Conservation (phyloP, 306 rosid species). For the Corylus avellana region DNA sequence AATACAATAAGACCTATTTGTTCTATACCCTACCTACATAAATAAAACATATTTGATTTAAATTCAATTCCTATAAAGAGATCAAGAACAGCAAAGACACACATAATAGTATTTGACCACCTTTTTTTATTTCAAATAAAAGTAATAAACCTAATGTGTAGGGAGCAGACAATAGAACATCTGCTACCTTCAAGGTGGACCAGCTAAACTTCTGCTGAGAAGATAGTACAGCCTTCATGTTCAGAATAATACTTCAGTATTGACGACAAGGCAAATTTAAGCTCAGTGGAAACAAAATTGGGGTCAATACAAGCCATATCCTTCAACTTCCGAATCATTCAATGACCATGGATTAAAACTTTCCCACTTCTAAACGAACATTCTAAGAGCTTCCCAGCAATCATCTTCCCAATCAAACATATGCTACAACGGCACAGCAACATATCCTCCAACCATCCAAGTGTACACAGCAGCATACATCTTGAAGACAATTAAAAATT, state of each 20-base stretch:
- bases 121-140: not conserved
- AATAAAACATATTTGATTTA: too few relatives aligned
- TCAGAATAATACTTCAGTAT: not conserved
- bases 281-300: not conserved
- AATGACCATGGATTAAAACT: not conserved
- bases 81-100: not conserved
- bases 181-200: constrained; percentile 6
- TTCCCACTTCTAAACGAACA: not conserved
- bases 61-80: not conserved
- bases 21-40: too few relatives aligned
- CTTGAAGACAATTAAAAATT: not conserved
- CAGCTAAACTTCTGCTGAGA: not conserved
- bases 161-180: not conserved
- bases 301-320: not conserved
- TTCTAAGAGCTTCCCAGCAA: not conserved
- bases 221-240: not conserved
- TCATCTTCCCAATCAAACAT: not conserved
- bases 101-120: not conserved
- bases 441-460: not conserved
- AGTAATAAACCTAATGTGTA: not conserved
- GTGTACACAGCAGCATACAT: not conserved
- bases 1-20: not conserved
- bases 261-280: not conserved
- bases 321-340: not conserved
- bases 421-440: not conserved